A percentile compares a stretch with the other conserved stretches of the same genome.
Evolutionary conservation across 352 stramenopile species (phyloP).

Genomic region (Thalassiosira livingstoniorum): DNA sequence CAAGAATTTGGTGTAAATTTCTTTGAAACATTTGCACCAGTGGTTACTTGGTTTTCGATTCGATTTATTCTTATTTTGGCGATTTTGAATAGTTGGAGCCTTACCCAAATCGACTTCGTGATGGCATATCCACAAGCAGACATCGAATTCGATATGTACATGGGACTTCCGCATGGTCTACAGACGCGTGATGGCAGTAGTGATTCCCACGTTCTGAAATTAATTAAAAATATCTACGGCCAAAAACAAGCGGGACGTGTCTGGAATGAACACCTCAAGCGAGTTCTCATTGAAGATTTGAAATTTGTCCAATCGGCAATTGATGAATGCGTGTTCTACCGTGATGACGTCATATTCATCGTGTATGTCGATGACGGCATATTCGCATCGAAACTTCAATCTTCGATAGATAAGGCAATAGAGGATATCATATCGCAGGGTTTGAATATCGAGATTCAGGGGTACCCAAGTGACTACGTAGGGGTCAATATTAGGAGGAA

Average conservation of each 20-base stretch:
- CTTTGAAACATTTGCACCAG: constrained; percentile 60
- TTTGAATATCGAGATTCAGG: constrained; percentile 21
- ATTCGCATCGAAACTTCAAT: constrained; percentile 8
- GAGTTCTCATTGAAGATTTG: constrained; percentile 8
- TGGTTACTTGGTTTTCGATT: constrained; percentile 60
- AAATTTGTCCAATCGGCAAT: constrained; percentile 38
- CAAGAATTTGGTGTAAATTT: constrained; percentile 47
- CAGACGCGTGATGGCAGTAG: constrained; percentile 6
- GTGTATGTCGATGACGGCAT: constrained; percentile 56
- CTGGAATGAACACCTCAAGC: constrained; percentile 46
- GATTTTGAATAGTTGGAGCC: constrained; percentile 5
- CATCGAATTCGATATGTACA: constrained; percentile 31
- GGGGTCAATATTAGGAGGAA: constrained; percentile 10
- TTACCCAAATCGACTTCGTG: constrained; percentile 41
- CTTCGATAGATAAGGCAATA: constrained; percentile 10
- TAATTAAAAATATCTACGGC: constrained; percentile 58
- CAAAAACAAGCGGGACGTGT: constrained; percentile 57
- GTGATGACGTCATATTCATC: constrained; percentile 25
- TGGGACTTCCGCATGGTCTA: constrained; percentile 51
- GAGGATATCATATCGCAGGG: not conserved
- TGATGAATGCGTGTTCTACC: constrained; percentile 63
- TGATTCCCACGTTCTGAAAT: constrained; percentile 44
- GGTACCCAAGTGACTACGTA: constrained; percentile 15
- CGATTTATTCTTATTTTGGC: constrained; percentile 28
- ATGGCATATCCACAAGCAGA: constrained; percentile 43